phyloP scores from a whole-genome alignment of 139 green algal genomes.

The Volvox africanus region DNA sequence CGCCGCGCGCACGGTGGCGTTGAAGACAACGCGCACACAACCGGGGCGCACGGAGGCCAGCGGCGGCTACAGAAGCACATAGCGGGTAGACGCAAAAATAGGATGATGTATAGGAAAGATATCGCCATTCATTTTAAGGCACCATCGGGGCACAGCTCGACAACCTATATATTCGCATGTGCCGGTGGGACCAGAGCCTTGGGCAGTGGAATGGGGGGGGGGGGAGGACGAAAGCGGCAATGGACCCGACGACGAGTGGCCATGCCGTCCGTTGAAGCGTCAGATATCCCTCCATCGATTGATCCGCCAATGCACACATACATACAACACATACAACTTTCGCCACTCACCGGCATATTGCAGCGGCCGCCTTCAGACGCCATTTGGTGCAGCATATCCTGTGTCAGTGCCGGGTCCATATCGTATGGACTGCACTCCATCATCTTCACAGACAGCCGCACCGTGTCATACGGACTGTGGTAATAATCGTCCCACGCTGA shows the following conservation, averaged over 20 bases:
- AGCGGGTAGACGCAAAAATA: neutral
- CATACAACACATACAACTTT: neutral
- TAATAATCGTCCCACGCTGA: neutral
- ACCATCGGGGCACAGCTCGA: no score
- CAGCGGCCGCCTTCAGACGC: conserved; percentile 3
- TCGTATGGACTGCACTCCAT: neutral
- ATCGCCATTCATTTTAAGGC: no score
- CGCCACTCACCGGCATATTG: neutral
- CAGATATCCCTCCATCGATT: no score
- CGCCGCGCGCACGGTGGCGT: conserved; percentile 2
- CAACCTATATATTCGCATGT: no score
- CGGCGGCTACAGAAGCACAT: neutral
- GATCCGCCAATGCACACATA: no score
- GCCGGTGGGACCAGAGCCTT: no score
- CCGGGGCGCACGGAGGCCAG: conserved; percentile 1
- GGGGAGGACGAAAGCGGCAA: no score
- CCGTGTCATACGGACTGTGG: neutral
- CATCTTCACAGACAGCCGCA: conserved; percentile 29
- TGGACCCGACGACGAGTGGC: no score
- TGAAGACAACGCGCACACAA: conserved; percentile 5
- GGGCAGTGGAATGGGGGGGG: no score
- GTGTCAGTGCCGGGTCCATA: neutral
- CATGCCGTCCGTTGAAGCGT: no score
- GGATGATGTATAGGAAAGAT: no score
- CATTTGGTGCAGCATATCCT: neutral